phyloP scores from a whole-genome alignment of 2,329 filamentous ascomycete genomes.

The Dothistroma septosporum region DNA sequence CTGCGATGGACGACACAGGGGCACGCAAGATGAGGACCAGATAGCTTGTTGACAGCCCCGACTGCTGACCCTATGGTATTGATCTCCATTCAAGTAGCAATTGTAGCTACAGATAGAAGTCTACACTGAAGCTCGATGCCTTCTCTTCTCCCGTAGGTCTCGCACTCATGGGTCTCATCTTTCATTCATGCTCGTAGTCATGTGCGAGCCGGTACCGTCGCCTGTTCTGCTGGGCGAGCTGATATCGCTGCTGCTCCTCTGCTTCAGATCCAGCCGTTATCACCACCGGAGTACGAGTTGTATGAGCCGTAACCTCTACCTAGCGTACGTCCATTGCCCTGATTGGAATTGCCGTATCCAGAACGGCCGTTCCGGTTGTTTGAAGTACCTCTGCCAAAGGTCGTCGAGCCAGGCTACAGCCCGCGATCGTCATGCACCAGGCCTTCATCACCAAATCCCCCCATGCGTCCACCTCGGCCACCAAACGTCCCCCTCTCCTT shows the following conservation, averaged over 20 bases:
- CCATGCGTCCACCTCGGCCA: constrained; percentile 9
- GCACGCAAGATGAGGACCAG: too few relatives aligned
- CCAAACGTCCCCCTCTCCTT: constrained; percentile 27
- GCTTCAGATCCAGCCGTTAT: not conserved
- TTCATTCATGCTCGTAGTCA: not conserved
- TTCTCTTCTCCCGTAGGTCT: not conserved
- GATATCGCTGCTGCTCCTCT: not conserved
- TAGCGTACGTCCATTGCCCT: not conserved
- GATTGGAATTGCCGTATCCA: not conserved
- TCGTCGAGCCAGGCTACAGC: constrained; percentile 11
- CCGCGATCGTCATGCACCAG: constrained; percentile 19
- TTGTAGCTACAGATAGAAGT: not conserved
- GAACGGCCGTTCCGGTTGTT: not conserved
- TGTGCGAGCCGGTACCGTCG: not conserved
- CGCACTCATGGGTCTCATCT: not conserved
- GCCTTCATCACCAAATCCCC: constrained; percentile 20
- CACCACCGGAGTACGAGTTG: not conserved
- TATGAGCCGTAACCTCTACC: not conserved
- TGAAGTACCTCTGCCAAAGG: not conserved
- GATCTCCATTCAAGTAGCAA: not conserved
- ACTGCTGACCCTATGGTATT: too few relatives aligned
- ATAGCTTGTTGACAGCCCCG: too few relatives aligned
- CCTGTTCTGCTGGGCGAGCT: not conserved
- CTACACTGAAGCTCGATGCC: not conserved
- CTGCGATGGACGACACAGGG: too few relatives aligned